Conservation (phyloP, 257 asterid species). For the Fraxinus americana region DNA sequence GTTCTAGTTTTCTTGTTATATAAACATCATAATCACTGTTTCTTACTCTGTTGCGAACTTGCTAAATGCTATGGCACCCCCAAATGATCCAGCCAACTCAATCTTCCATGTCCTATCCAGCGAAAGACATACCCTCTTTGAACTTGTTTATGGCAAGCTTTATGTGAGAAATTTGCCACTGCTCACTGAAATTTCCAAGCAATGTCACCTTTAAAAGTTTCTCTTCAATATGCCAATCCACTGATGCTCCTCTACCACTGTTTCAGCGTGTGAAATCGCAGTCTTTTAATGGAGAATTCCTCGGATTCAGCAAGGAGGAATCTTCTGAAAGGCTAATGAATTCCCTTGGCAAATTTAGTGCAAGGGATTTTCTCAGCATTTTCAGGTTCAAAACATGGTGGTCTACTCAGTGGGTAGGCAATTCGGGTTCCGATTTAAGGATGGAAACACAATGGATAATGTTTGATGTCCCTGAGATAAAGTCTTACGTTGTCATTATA, state of each 20-base stretch:
- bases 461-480: slow-evolving; percentile 61
- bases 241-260: slow-evolving; percentile 50
- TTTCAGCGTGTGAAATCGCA: slow-evolving; percentile 43
- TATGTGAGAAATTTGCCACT: slow-evolving; percentile 41
- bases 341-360: slow-evolving; percentile 59
- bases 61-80: slow-evolving; percentile 47
- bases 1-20: too few species aligned
- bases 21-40: too few species aligned
- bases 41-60: too few species aligned
- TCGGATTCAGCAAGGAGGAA: slow-evolving; percentile 50
- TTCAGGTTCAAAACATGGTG: slow-evolving; percentile 89
- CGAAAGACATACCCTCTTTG: slow-evolving; percentile 31
- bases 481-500: slow-evolving; percentile 48
- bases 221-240: slow-evolving; percentile 43
- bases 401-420: slow-evolving; percentile 84
- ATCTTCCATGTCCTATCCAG: slow-evolving; percentile 21
- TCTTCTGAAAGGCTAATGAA: slow-evolving; percentile 48
- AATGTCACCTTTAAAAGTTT: slow-evolving; percentile 58
- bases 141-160: slow-evolving; percentile 45
- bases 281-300: slow-evolving; percentile 59
- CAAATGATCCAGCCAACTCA: slow-evolving; percentile 36
- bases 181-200: slow-evolving; percentile 52
- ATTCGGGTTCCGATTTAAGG: slow-evolving; percentile 66
- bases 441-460: slow-evolving; percentile 80
- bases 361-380: slow-evolving; percentile 67